These are phyloP conservation scores for Waltergamsia citrina DNA, from an alignment of 2,329 filamentous ascomycete species.

Conservation along the genomic window DNA sequence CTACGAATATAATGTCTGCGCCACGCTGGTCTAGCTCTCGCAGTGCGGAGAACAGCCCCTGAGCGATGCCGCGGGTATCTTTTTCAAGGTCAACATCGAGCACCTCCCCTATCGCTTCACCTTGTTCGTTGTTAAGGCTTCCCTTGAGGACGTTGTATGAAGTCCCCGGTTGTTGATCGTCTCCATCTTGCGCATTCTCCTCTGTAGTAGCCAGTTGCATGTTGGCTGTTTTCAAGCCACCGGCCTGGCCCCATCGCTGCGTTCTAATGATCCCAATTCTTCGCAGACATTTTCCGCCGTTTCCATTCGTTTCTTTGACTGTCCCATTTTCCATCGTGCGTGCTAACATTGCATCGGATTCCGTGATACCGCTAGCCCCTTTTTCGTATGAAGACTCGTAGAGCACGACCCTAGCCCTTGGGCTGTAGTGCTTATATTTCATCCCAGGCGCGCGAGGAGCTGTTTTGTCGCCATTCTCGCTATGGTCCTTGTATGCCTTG, in stretches of 20 bases:
- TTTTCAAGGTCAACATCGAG: slow-evolving; percentile 68
- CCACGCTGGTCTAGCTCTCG: slow-evolving; percentile 72
- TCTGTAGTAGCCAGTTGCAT: slow-evolving; percentile 10
- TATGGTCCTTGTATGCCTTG: slow-evolving; percentile 70
- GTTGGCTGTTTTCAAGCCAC: slow-evolving; percentile 24
- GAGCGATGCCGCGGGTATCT: slow-evolving; percentile 65
- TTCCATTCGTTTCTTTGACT: slow-evolving; percentile 10
- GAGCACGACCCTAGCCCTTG: slow-evolving; percentile 74
- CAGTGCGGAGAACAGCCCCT: slow-evolving; percentile 79
- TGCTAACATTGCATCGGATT: slow-evolving; percentile 20
- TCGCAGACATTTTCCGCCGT: slow-evolving; percentile 10
- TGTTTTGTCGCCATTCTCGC: slow-evolving; percentile 51
- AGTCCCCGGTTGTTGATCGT: slow-evolving; percentile 14
- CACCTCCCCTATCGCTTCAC: slow-evolving; percentile 27
- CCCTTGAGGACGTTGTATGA: slow-evolving; percentile 31
- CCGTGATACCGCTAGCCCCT: slow-evolving; percentile 23
- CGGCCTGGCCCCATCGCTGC: slow-evolving; percentile 37
- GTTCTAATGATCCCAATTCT: slow-evolving; percentile 48
- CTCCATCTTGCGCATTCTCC: slow-evolving; percentile 16
- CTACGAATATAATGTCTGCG: slow-evolving; percentile 80
- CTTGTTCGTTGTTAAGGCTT: slow-evolving; percentile 22
- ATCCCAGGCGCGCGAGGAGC: slow-evolving; percentile 84
- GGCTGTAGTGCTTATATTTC: slow-evolving; percentile 98
- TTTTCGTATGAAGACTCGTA: slow-evolving; percentile 51
- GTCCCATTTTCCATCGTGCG: background rate